A percentile compares a stretch with the other conserved stretches of the same genome.
Evolutionary conservation across 2,329 filamentous ascomycete genomes (phyloP).

Genomic region (Cercospora zeina): DNA sequence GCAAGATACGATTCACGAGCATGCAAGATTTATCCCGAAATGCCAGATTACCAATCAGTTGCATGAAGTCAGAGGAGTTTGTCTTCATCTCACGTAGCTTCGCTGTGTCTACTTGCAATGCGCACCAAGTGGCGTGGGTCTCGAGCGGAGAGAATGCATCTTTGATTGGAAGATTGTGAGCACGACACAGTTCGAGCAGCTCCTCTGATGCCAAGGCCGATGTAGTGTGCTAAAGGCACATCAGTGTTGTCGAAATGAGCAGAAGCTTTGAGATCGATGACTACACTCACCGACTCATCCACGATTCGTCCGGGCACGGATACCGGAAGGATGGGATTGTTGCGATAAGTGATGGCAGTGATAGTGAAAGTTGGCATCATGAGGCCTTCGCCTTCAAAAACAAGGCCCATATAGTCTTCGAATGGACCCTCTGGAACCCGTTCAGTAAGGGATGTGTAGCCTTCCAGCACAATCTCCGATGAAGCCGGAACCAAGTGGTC

Average conservation of each 20-base stretch:
- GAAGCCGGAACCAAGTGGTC: constrained; percentile 53
- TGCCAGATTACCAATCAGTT: background rate
- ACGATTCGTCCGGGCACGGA: constrained; percentile 47
- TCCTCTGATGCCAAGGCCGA: background rate
- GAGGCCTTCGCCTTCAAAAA: constrained; percentile 47
- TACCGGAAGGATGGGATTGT: constrained; percentile 52
- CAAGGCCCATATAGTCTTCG: constrained; percentile 6
- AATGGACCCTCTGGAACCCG: constrained; percentile 12
- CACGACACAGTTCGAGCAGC: constrained; percentile 4
- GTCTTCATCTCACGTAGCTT: background rate
- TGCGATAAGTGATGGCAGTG: constrained; percentile 52
- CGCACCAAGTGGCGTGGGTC: constrained; percentile 9
- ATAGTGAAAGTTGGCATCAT: constrained; percentile 48
- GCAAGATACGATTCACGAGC: background rate
- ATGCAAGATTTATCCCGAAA: background rate
- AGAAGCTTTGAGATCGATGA: background rate
- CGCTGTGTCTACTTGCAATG: background rate
- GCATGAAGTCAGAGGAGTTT: background rate
- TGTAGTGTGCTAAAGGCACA: background rate
- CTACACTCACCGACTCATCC: constrained; percentile 44
- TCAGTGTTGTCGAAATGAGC: background rate
- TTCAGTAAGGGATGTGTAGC: constrained; percentile 44
- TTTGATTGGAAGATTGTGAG: background rate
- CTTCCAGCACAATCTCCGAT: constrained; percentile 55
- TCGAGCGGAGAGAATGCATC: constrained; percentile 2